A percentile compares a stretch with the other conserved stretches of the same genome.
Conservation (phyloP, 2,329 filamentous ascomycete genomes). For the Ceratocystis colombiana region DNA sequence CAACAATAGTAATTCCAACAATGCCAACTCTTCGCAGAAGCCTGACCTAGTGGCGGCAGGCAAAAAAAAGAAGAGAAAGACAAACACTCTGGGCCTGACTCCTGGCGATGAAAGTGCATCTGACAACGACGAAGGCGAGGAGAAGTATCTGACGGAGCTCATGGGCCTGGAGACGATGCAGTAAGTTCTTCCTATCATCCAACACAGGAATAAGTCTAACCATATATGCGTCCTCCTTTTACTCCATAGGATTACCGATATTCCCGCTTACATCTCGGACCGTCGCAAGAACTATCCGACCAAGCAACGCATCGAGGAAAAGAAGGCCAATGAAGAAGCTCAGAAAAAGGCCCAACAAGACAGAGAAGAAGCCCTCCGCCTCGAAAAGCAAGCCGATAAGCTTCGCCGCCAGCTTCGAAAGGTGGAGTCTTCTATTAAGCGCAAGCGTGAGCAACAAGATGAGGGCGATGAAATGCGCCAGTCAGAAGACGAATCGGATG, state of each 20-base stretch:
- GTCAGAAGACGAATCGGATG: slow-evolving; percentile 39
- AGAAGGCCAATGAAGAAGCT: slow-evolving; percentile 42
- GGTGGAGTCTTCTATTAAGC: slow-evolving; percentile 59
- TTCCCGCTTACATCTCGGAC: slow-evolving; percentile 71
- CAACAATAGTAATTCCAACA: slow-evolving; percentile 24
- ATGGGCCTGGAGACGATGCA: slow-evolving; percentile 47
- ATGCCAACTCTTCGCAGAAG: slow-evolving; percentile 29
- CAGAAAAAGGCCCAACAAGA: slow-evolving; percentile 50
- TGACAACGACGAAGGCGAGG: slow-evolving; percentile 60
- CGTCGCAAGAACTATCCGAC: slow-evolving; percentile 74
- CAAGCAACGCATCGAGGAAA: slow-evolving; percentile 55
- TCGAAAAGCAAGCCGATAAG: slow-evolving; percentile 52
- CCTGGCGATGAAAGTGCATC: slow-evolving; percentile 53
- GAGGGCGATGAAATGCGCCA: slow-evolving; percentile 57
- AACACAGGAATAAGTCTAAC: slow-evolving; percentile 28
- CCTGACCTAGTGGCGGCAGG: slow-evolving; percentile 39
- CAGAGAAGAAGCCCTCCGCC: slow-evolving; percentile 34
- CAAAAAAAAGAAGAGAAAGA: slow-evolving; percentile 63
- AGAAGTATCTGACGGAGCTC: slow-evolving; percentile 52
- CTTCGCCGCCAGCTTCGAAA: slow-evolving; percentile 55
- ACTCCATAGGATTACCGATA: slow-evolving; percentile 49
- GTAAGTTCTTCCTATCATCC: slow-evolving; percentile 35
- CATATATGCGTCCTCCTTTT: neutral
- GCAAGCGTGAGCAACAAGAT: slow-evolving; percentile 57
- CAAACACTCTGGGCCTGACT: slow-evolving; percentile 61